A percentile compares a stretch with the other conserved stretches of the same genome.
Evolutionary conservation across 176 grass and related monocot genomes (phyloP).

Genomic region (Zoysia japonica): DNA sequence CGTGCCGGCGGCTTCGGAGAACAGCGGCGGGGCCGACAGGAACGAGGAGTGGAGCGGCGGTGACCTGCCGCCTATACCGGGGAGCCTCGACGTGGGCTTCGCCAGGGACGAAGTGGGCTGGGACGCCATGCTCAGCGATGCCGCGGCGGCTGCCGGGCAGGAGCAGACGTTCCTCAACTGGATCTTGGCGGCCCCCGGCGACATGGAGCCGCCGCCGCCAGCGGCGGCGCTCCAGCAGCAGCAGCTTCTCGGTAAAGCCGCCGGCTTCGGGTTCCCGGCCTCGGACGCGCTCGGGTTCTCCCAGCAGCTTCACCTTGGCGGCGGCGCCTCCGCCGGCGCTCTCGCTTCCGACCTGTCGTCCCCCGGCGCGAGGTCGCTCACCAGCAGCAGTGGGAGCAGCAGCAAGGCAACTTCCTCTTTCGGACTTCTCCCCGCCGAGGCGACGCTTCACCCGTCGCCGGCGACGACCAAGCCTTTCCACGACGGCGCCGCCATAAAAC

Average conservation of each 20-base stretch:
- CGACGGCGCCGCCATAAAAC: constrained; percentile 31
- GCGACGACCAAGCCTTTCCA: constrained; percentile 42
- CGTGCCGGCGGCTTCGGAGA: constrained; percentile 59
- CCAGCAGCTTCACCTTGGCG: constrained; percentile 29
- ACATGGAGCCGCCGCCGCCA: neutral
- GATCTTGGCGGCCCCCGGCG: constrained; percentile 65
- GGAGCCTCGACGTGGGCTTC: constrained; percentile 41
- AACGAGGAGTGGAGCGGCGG: constrained; percentile 51
- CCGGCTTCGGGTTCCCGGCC: constrained; percentile 47
- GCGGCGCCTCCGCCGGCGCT: neutral
- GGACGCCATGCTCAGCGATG: constrained; percentile 60
- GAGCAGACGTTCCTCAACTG: constrained; percentile 73
- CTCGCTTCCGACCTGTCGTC: constrained; percentile 25
- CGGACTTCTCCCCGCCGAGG: neutral
- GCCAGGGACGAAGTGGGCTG: constrained; percentile 41
- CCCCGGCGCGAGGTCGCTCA: constrained; percentile 32
- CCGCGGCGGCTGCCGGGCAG: constrained; percentile 35
- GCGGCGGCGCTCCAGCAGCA: constrained; percentile 21
- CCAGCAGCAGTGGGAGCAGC: constrained; percentile 24
- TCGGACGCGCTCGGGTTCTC: constrained; percentile 39
- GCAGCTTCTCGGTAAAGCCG: constrained; percentile 39
- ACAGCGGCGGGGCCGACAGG: constrained; percentile 32
- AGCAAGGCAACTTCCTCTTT: constrained; percentile 35
- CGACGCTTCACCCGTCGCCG: neutral
- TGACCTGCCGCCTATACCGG: constrained; percentile 58